phyloP scores from a whole-genome alignment of 1,284 basidiomycete genomes.

The Pascua sp. region DNA sequence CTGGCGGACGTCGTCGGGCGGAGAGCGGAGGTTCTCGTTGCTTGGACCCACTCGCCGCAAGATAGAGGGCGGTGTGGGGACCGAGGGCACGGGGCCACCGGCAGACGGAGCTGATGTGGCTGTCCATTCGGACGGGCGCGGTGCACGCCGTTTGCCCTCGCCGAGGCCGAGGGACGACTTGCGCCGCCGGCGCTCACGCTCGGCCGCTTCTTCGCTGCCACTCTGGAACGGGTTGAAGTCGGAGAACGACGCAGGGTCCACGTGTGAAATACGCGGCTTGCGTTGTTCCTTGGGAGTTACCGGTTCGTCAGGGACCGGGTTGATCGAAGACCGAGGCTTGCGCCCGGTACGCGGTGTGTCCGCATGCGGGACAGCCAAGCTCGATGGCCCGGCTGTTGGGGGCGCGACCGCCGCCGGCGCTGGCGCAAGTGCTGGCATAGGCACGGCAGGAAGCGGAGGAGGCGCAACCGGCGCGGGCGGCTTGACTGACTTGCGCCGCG shows the following conservation, averaged over 20 bases:
- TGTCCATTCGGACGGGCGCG: constrained; percentile 19
- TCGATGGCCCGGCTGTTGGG: neutral
- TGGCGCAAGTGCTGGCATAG: neutral
- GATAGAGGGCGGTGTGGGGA: constrained; percentile 6
- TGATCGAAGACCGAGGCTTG: constrained; percentile 7
- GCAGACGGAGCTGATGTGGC: constrained; percentile 17
- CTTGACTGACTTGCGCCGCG: constrained; percentile 2
- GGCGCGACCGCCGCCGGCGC: neutral
- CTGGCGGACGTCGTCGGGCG: constrained; percentile 30
- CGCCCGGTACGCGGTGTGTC: constrained; percentile 1
- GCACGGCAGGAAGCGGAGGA: neutral
- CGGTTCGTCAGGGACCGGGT: constrained; percentile 52
- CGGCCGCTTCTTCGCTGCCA: constrained; percentile 50
- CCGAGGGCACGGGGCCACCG: no score
- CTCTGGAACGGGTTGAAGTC: constrained; percentile 57
- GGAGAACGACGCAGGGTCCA: constrained; percentile 50
- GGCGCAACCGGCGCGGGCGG: neutral
- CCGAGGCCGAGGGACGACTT: constrained; percentile 29
- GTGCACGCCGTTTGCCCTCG: constrained; percentile 13
- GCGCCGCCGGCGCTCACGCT: constrained; percentile 39
- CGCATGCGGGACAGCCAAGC: neutral
- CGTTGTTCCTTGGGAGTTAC: constrained; percentile 51
- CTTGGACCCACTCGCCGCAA: constrained; percentile 36
- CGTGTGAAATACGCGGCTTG: constrained; percentile 19
- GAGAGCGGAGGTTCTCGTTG: constrained; percentile 32